phyloP scores from a whole-genome alignment of 768 basidiomycete genomes.

The Rhodotorula graminis region DNA sequence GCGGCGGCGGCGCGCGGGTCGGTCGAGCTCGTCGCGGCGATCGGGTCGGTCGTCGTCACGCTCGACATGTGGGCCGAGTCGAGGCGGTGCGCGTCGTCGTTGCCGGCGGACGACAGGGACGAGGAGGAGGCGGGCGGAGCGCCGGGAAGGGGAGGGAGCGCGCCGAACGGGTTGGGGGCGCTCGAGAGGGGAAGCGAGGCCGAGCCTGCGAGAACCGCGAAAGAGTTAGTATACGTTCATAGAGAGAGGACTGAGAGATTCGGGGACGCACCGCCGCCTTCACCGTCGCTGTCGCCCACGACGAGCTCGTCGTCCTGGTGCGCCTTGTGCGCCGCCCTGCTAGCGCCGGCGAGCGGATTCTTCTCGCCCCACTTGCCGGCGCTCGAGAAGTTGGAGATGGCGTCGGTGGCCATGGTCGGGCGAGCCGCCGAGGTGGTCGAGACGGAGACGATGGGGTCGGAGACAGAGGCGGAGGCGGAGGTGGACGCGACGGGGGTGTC shows the following conservation, averaged over 20 bases:
- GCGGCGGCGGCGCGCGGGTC: neutral
- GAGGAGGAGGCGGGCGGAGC: neutral
- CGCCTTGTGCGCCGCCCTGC: too few species aligned
- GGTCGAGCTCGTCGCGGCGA: neutral
- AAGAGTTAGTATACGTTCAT: neutral
- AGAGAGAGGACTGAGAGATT: neutral
- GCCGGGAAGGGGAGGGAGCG: neutral
- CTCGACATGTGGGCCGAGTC: neutral
- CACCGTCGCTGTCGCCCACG: slow-evolving; percentile 29
- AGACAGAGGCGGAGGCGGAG: neutral
- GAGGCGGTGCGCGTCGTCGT: too few species aligned
- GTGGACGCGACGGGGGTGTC: neutral
- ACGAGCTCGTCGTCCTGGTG: neutral
- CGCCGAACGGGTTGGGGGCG: neutral
- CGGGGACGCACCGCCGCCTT: slow-evolving; percentile 8
- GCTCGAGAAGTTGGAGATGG: neutral
- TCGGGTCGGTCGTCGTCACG: slow-evolving; percentile 7
- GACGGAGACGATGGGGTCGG: neutral
- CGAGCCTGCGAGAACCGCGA: too few species aligned
- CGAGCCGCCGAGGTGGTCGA: neutral
- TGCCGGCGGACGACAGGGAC: neutral
- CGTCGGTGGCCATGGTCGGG: neutral
- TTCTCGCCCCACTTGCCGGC: neutral
- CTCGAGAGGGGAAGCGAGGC: neutral
- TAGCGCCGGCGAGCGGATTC: neutral